A percentile compares a stretch with the other conserved stretches of the same genome.
Conservation (phyloP, 2,329 filamentous ascomycete species). For the Penicillium sp. region DNA sequence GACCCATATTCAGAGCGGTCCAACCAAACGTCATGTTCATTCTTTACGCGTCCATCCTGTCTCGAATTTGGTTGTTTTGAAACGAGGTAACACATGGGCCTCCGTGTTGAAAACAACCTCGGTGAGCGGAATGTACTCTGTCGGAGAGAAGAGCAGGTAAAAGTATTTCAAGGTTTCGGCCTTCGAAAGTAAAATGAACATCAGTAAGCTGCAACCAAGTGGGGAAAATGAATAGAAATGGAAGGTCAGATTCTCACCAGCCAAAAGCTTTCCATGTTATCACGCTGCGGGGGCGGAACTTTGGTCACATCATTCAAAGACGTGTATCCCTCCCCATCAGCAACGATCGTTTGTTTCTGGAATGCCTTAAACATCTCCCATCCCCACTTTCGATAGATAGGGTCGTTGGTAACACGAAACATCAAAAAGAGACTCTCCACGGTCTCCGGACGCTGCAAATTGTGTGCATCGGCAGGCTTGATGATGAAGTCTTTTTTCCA, state of each 20-base stretch:
- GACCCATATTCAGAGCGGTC: too few species aligned
- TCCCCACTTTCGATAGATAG: background rate
- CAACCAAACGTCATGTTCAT: background rate
- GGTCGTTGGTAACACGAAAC: background rate
- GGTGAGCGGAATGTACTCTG: background rate
- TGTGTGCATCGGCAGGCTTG: background rate
- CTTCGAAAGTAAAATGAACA: background rate
- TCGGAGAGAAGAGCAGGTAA: background rate
- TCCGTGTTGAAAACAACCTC: background rate
- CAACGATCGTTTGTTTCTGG: background rate
- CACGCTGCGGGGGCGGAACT: background rate
- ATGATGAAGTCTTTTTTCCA: background rate
- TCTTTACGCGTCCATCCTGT: background rate
- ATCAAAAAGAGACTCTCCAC: constrained; percentile 3
- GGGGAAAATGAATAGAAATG: background rate
- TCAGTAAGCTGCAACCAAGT: background rate
- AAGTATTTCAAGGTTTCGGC: background rate
- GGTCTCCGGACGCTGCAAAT: background rate
- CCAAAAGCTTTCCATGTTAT: background rate
- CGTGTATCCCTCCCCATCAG: background rate
- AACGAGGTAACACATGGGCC: background rate
- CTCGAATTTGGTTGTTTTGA: background rate
- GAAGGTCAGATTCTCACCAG: background rate
- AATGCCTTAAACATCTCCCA: background rate
- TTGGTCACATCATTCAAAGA: background rate